phyloP scores from a whole-genome alignment of 2,329 filamentous ascomycete genomes.

The Talaromyces albobiverticillius region DNA sequence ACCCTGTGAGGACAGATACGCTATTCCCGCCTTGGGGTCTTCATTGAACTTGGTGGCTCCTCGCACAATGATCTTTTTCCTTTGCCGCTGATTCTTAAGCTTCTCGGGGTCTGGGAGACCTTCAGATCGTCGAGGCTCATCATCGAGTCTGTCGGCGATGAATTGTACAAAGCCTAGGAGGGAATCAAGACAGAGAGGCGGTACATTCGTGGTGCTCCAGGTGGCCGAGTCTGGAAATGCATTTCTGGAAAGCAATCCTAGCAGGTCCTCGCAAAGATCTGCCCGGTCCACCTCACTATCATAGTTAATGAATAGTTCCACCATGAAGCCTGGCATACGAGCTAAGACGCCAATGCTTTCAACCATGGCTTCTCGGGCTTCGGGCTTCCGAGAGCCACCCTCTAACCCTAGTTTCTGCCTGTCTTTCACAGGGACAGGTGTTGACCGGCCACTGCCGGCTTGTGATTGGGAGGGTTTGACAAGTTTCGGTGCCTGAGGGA shows the following conservation, averaged over 20 bases:
- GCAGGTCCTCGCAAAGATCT: slow-evolving; percentile 92
- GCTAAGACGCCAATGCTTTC: slow-evolving; percentile 90
- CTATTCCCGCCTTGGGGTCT: slow-evolving; percentile 82
- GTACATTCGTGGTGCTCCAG: slow-evolving; percentile 98
- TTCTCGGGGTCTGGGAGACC: slow-evolving; percentile 63
- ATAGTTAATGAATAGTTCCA: slow-evolving; percentile 95
- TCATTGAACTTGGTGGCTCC: slow-evolving; percentile 94
- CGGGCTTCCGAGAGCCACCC: slow-evolving; percentile 85
- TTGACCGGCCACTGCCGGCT: slow-evolving; percentile 74
- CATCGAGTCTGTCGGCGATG: slow-evolving; percentile 79
- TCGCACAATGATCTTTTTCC: slow-evolving; percentile 84
- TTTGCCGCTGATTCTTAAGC: slow-evolving; percentile 69
- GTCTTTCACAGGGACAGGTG: slow-evolving; percentile 88
- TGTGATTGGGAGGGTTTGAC: slow-evolving; percentile 77
- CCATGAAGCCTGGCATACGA: slow-evolving; percentile 90
- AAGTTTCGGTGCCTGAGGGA: slow-evolving; percentile 85
- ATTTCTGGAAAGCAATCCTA: slow-evolving; percentile 87
- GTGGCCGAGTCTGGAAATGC: slow-evolving; percentile 95
- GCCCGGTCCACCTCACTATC: slow-evolving; percentile 90
- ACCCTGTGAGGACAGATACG: slow-evolving; percentile 78
- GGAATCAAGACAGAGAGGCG: slow-evolving; percentile 88
- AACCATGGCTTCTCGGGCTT: slow-evolving; percentile 96
- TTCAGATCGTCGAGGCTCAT: slow-evolving; percentile 61
- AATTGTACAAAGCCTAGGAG: slow-evolving; percentile 88
- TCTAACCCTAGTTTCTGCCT: slow-evolving; percentile 89